Percentiles rank a stretch among this genome's conserved stretches.
Conservation (phyloP, 768 basidiomycete genomes). For the Lepiota subincarnata region DNA sequence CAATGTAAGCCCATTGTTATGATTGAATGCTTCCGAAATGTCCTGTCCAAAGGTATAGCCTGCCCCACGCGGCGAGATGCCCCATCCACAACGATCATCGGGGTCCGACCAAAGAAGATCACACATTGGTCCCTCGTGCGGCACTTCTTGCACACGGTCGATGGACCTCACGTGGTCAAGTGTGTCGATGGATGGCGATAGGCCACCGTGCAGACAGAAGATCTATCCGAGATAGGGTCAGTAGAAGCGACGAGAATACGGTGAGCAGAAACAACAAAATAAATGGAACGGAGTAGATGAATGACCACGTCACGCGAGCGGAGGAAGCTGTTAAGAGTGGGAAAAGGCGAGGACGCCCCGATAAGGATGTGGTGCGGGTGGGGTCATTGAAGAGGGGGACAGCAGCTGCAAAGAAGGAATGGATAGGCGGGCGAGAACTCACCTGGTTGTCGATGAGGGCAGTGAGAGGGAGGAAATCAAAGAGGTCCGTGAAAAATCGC, state of each 20-base stretch:
- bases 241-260: slow-evolving; percentile 11
- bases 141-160: slow-evolving; percentile 98
- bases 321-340: neutral
- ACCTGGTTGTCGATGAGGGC: slow-evolving; percentile 99
- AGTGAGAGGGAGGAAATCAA: slow-evolving; percentile 95
- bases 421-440: slow-evolving; percentile 31
- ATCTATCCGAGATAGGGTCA: slow-evolving; percentile 52
- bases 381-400: neutral
- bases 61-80: slow-evolving; percentile 96
- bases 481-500: slow-evolving; percentile 98
- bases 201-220: slow-evolving; percentile 97
- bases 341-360: slow-evolving; percentile 4
- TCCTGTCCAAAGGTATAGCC: slow-evolving; percentile 99
- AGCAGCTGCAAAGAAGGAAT: slow-evolving; percentile 5
- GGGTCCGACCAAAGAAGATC: slow-evolving; percentile 99
- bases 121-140: slow-evolving; percentile 99
- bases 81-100: slow-evolving; percentile 99
- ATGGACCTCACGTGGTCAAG: slow-evolving; percentile 99
- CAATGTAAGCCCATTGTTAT: slow-evolving; percentile 96
- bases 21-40: slow-evolving; percentile 98
- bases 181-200: slow-evolving; percentile 98
- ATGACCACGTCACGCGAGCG: slow-evolving; percentile 1
- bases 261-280: slow-evolving; percentile 10
- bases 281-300: slow-evolving; percentile 1
- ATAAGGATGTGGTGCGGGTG: neutral